These are phyloP conservation scores for Anisogramma anomala DNA, from an alignment of 2,329 filamentous ascomycete species.

Conservation along the genomic window DNA sequence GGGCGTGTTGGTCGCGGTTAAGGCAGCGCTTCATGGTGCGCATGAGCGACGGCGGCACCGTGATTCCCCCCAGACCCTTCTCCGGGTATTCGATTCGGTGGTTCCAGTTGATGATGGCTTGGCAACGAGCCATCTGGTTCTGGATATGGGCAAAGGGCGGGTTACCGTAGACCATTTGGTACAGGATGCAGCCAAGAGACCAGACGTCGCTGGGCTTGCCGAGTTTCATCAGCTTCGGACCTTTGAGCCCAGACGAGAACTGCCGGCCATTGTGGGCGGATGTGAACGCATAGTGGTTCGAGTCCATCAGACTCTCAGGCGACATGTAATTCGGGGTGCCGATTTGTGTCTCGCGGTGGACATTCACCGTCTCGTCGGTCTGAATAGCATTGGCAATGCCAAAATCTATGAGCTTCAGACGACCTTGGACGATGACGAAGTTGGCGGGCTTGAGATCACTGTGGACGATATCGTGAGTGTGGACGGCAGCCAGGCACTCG, in stretches of 20 bases:
- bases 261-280: slow-evolving; percentile 28
- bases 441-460: slow-evolving; percentile 96
- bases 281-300: slow-evolving; percentile 42
- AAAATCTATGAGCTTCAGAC: slow-evolving; percentile 94
- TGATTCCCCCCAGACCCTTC: slow-evolving; percentile 52
- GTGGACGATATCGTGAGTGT: slow-evolving; percentile 85
- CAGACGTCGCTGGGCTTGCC: slow-evolving; percentile 94
- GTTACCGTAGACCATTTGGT: slow-evolving; percentile 97
- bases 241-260: slow-evolving; percentile 22
- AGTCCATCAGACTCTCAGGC: slow-evolving; percentile 83
- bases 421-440: slow-evolving; percentile 83
- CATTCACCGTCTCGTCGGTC: slow-evolving; percentile 89
- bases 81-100: slow-evolving; percentile 63
- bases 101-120: slow-evolving; percentile 72
- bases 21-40: slow-evolving; percentile 53
- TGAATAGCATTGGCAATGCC: slow-evolving; percentile 97
- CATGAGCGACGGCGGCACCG: slow-evolving; percentile 47
- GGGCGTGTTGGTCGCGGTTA: slow-evolving; percentile 47
- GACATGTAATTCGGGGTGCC: slow-evolving; percentile 99
- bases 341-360: slow-evolving; percentile 89
- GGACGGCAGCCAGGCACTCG: slow-evolving; percentile 82
- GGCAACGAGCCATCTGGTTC: slow-evolving; percentile 76
- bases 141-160: slow-evolving; percentile 87
- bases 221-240: slow-evolving; percentile 77
- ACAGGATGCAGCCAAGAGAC: slow-evolving; percentile 92